Conservation (phyloP, 2,329 filamentous ascomycete species). For the Neofusicoccum cordaticola region DNA sequence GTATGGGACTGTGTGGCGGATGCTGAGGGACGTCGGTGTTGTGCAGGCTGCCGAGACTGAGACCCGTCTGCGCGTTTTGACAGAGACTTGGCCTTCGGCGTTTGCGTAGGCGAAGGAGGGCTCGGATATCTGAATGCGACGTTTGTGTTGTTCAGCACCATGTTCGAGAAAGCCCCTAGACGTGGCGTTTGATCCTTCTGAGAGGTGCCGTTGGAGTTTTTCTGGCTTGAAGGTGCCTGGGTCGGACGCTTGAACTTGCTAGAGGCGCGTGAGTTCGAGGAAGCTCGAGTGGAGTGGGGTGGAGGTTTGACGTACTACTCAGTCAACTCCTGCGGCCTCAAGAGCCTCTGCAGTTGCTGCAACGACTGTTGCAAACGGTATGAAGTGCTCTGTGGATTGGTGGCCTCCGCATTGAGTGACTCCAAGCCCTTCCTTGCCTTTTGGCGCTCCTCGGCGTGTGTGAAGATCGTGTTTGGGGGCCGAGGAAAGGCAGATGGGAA, state of each 20-base stretch:
- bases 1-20: not conserved
- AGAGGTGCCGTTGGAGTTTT: not conserved
- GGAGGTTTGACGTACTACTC: slow-evolving; percentile 56
- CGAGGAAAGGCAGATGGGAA: slow-evolving; percentile 43
- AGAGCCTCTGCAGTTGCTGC: slow-evolving; percentile 69
- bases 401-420: slow-evolving; percentile 68
- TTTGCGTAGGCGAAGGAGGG: not conserved
- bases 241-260: slow-evolving; percentile 26
- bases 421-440: slow-evolving; percentile 56
- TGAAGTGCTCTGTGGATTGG: slow-evolving; percentile 56
- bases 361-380: slow-evolving; percentile 68
- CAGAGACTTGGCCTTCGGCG: not conserved
- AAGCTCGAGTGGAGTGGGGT: not conserved
- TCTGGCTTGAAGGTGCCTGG: slow-evolving; percentile 26
- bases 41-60: not conserved
- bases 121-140: slow-evolving; percentile 34
- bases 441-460: slow-evolving; percentile 45
- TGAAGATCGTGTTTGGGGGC: slow-evolving; percentile 36
- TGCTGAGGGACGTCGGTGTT: not conserved
- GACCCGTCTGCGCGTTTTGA: not conserved
- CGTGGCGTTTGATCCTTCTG: slow-evolving; percentile 12
- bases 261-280: not conserved
- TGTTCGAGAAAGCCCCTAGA: slow-evolving; percentile 54
- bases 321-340: slow-evolving; percentile 69
- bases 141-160: slow-evolving; percentile 48